These are phyloP conservation scores for Lophiostoma macrostomum DNA, from an alignment of 495 filamentous ascomycete genomes.

Conservation along the genomic window DNA sequence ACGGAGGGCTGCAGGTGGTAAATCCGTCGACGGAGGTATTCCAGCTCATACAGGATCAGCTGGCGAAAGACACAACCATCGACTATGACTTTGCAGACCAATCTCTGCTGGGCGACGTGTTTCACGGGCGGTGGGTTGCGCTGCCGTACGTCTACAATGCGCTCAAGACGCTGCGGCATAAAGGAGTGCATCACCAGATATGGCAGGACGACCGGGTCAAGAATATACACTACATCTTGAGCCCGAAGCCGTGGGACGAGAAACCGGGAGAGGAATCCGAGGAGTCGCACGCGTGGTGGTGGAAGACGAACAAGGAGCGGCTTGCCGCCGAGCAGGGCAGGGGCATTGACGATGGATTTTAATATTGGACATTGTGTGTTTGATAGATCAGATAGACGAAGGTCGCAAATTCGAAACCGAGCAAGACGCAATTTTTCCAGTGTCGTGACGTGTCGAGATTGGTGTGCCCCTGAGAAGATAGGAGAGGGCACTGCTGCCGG, in stretches of 20 bases:
- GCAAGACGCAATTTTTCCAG: no score
- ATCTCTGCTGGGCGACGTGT: constrained; percentile 64
- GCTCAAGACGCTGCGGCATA: constrained; percentile 70
- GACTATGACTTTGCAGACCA: constrained; percentile 76
- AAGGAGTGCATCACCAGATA: constrained; percentile 64
- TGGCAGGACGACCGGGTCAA: constrained; percentile 75
- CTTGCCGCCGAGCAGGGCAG: constrained; percentile 46
- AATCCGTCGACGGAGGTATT: constrained; percentile 58
- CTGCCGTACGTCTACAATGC: constrained; percentile 81
- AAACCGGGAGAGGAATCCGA: constrained; percentile 47
- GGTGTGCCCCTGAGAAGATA: no score
- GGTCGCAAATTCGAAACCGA: no score
- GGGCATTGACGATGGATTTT: constrained; percentile 47
- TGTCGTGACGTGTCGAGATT: no score
- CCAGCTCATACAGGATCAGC: constrained; percentile 51
- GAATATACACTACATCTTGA: constrained; percentile 78
- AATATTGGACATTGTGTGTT: no score
- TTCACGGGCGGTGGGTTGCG: constrained; percentile 64
- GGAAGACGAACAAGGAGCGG: constrained; percentile 54
- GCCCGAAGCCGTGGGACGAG: constrained; percentile 80
- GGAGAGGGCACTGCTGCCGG: neutral
- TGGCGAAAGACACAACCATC: constrained; percentile 46
- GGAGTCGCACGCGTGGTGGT: constrained; percentile 67
- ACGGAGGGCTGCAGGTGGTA: constrained; percentile 72
- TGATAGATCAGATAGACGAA: no score